Conservation (phyloP, 2,329 filamentous ascomycete genomes). For the Triangularia setosa region DNA sequence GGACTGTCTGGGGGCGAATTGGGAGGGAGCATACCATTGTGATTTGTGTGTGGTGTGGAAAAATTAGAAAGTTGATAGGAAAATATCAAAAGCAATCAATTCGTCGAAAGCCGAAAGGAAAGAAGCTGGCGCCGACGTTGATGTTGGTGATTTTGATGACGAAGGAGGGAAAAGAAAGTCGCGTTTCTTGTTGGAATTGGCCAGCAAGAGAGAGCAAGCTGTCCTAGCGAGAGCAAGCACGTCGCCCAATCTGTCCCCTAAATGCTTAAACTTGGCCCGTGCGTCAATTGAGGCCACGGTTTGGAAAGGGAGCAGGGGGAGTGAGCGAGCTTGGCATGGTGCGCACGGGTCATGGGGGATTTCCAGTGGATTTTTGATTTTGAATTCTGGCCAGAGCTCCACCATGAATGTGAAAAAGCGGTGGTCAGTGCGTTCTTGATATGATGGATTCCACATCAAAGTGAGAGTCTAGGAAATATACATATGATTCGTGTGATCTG, state of each 20-base stretch:
- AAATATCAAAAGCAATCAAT: conserved; percentile 5
- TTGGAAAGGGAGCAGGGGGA: conserved; percentile 26
- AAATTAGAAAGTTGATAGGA: conserved; percentile 13
- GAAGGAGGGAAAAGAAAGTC: conserved; percentile 18
- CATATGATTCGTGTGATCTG: too few species aligned
- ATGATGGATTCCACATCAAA: too few species aligned
- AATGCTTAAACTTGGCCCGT: conserved; percentile 32
- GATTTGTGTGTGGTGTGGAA: background rate
- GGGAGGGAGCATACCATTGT: conserved; percentile 18
- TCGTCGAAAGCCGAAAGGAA: background rate
- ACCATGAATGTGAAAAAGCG: background rate
- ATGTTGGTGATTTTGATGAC: background rate
- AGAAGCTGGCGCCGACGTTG: background rate
- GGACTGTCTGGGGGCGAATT: background rate
- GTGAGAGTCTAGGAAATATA: too few species aligned
- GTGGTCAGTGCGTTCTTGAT: too few species aligned
- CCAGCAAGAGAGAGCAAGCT: background rate
- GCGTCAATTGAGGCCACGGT: conserved; percentile 39
- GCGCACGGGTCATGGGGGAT: background rate
- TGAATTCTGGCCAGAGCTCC: background rate
- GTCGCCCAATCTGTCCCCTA: conserved; percentile 23
- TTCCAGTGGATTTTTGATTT: background rate
- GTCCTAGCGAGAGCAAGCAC: background rate
- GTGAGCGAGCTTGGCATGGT: background rate
- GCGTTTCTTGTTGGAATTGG: conserved; percentile 12